A percentile compares a stretch with the other conserved stretches of the same genome.
These are phyloP conservation scores for Chaetomiaceae sp. DNA, from an alignment of 2,329 filamentous ascomycete genomes.

Conservation along the genomic window DNA sequence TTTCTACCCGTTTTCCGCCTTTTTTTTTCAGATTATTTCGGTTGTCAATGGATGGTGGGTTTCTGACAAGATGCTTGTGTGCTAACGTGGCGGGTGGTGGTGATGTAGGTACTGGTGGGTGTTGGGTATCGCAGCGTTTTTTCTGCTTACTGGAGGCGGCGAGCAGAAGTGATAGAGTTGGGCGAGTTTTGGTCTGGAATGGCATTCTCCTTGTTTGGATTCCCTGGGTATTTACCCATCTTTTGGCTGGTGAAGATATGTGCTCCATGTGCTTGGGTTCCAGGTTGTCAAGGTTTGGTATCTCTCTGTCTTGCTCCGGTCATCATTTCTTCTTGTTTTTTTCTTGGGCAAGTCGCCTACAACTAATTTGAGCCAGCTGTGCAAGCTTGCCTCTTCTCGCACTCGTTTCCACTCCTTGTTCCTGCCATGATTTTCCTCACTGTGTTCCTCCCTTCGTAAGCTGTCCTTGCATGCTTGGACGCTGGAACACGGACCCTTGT, in stretches of 20 bases:
- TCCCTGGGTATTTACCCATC: not conserved
- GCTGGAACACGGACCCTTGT: conserved; percentile 7
- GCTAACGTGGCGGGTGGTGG: conserved; percentile 1
- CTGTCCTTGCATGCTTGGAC: no score
- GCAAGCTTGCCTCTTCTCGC: not conserved
- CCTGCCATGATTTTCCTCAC: not conserved
- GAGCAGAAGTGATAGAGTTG: conserved; percentile 44
- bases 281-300: not conserved
- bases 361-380: not conserved
- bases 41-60: no score
- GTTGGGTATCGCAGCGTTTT: conserved; percentile 47
- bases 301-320: not conserved
- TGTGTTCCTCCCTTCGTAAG: no score
- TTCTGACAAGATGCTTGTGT: no score
- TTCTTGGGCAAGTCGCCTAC: no score
- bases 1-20: no score
- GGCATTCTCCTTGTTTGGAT: conserved; percentile 4
- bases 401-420: not conserved
- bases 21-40: no score
- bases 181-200: not conserved
- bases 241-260: not conserved
- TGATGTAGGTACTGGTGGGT: conserved; percentile 69
- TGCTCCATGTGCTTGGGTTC: not conserved
- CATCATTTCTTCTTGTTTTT: not conserved
- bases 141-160: conserved; percentile 47